phyloP scores from a whole-genome alignment of 495 filamentous ascomycete genomes.

The Wilcoxina mikolae region DNA sequence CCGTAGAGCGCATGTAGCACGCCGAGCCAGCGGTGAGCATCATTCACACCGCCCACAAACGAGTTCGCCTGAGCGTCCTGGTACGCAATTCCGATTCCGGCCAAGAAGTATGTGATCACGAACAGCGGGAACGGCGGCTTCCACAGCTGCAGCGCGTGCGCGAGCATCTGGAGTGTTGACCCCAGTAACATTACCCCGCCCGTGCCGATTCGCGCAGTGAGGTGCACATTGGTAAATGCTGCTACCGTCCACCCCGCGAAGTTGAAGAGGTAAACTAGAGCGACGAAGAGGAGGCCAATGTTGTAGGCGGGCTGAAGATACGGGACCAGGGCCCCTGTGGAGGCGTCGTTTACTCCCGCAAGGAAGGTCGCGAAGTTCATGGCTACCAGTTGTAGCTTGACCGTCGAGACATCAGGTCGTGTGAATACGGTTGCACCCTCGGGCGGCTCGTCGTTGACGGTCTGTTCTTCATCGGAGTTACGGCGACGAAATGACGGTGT shows the following conservation, averaged over 20 bases:
- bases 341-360: conserved; percentile 47
- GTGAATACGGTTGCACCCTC: conserved; percentile 14
- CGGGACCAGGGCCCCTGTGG: conserved; percentile 59
- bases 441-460: conserved; percentile 11
- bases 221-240: conserved; percentile 47
- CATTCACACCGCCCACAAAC: conserved; percentile 54
- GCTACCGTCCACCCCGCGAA: conserved; percentile 62
- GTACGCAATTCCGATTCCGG: conserved; percentile 52
- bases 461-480: not conserved
- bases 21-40: conserved; percentile 48
- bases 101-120: conserved; percentile 47
- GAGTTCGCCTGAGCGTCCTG: conserved; percentile 60
- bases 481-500: no score
- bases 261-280: conserved; percentile 42
- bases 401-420: conserved; percentile 9
- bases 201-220: conserved; percentile 44
- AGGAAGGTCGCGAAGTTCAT: conserved; percentile 31
- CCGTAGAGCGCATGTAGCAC: conserved; percentile 57
- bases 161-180: conserved; percentile 36
- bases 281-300: conserved; percentile 21
- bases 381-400: conserved; percentile 13
- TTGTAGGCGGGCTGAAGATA: conserved; percentile 38
- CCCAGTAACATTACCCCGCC: conserved; percentile 45
- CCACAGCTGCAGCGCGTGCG: conserved; percentile 49
- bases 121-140: conserved; percentile 55